Conservation (phyloP, 257 asterid species). For the Nicotiana noctiflora region DNA sequence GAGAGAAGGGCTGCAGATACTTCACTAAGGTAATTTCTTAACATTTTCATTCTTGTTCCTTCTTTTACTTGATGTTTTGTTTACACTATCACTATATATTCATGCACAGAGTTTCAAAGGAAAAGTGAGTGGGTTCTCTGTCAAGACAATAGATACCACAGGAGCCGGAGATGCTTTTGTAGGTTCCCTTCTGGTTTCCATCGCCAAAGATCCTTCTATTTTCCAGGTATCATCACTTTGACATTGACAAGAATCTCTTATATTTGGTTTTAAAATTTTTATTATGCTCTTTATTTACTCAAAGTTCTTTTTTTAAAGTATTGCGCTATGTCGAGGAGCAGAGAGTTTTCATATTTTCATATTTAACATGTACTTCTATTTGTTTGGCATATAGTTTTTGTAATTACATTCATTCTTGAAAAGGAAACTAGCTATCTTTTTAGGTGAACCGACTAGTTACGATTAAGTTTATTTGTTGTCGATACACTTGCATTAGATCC, state of each 20-base stretch:
- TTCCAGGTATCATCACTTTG: background rate
- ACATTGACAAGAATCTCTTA: no score
- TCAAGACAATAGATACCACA: constrained; percentile 43
- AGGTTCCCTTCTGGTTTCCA: constrained; percentile 32
- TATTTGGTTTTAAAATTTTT: no score
- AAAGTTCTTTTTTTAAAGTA: no score
- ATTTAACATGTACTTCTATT: no score
- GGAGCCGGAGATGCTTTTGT: constrained; percentile 53
- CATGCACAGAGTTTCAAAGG: constrained; percentile 24
- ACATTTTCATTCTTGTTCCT: background rate
- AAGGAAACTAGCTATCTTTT: no score
- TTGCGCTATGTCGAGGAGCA: no score
- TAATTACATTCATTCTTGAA: no score
- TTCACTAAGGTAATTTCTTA: constrained; percentile 22
- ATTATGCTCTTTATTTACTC: no score
- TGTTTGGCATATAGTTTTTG: no score
- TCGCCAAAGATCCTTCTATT: constrained; percentile 25
- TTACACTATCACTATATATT: background rate
- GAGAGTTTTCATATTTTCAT: no score
- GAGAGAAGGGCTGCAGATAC: constrained; percentile 41
- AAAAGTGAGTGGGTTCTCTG: constrained; percentile 24
- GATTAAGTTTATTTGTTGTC: background rate
- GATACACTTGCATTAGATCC: background rate
- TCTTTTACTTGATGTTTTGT: background rate
- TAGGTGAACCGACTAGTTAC: background rate